Base-by-base conservation (phyloP, 768 basidiomycete genomes). In the Panus rudis region DNA sequence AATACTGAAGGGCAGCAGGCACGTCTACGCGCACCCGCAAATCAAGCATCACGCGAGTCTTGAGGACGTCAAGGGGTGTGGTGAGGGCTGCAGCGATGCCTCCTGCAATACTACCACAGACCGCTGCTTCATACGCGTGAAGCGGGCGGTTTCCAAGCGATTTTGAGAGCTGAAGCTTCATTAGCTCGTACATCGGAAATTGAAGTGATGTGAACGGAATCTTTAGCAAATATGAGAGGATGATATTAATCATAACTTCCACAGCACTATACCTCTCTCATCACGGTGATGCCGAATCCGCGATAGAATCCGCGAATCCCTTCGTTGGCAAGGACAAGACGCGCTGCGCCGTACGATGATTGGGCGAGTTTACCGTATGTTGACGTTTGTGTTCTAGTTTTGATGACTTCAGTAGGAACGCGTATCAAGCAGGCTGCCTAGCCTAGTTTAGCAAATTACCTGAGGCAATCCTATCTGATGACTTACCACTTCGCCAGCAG, bases 41-140 rank as follows among this genome's bases (percentile, higher is more conserved):
- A 55, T 94, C 92, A 6, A 98, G 74, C 96, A 99, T 99, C 33
- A 96, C 85, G 14, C 96, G 76, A 1, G 96, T 99, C 62, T 99
- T 99, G 25, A 96, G 73, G 2, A 98, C 96, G 56, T 99, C 96
- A 23, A 99, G 69, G 1, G 96, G 96, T 0, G 96, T 98, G 2
- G 96, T 98, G 26, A 84, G 51, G 0, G 84, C 88, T 1, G 92
- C 94, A 4, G 92, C 92, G 21, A 88, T 66, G 0, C 86, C 94
- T 6, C 96, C 96, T 0, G 96, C 87, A 35, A 94, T 68, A 56
- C 84, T 88, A 3, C 94, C 96, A 53, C 94, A 98, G 3, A 83
- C 49, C 0, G 92, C 93, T 39, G 90, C 84, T 63, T 89, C 84
- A 47, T 81, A 74, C 3, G 79, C 78, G 49, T 75, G 76, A 6